phyloP scores from a whole-genome alignment of 225 moss, liverwort and hornwort species.

The Sphagnum tenellum region DNA sequence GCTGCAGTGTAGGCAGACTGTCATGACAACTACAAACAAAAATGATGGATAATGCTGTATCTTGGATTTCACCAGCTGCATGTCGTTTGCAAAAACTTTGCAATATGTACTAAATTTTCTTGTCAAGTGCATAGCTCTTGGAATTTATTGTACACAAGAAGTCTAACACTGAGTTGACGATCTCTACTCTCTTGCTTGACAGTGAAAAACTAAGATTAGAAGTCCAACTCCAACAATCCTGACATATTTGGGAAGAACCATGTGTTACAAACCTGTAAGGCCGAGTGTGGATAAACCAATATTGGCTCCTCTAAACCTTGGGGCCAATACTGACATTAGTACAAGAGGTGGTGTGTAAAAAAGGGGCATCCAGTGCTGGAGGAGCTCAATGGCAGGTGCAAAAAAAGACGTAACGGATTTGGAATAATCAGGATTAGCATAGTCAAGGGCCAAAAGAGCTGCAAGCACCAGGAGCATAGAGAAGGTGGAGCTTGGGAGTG shows the following conservation, averaged over 20 bases:
- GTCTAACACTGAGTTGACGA: too few relatives aligned
- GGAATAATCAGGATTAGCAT: constrained; percentile 16
- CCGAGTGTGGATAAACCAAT: too few relatives aligned
- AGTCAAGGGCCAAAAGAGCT: constrained; percentile 30
- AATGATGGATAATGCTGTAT: neutral
- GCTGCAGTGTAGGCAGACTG: neutral
- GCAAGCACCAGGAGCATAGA: constrained; percentile 29
- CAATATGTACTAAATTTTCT: too few relatives aligned
- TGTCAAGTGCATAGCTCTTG: too few relatives aligned
- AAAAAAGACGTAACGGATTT: constrained; percentile 32
- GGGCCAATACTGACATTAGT: constrained; percentile 35
- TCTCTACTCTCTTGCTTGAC: too few relatives aligned
- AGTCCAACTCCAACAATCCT: too few relatives aligned
- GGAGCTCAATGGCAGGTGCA: constrained; percentile 37
- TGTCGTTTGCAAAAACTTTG: neutral
- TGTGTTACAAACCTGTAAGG: too few relatives aligned
- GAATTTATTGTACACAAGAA: too few relatives aligned
- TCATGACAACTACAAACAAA: neutral
- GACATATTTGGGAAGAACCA: too few relatives aligned
- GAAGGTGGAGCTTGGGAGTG: constrained; percentile 39
- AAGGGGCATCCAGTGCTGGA: constrained; percentile 59
- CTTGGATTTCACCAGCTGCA: neutral
- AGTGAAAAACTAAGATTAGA: too few relatives aligned
- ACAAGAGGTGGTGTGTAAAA: constrained; percentile 50
- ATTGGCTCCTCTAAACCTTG: too few relatives aligned